phyloP scores from a whole-genome alignment of 805 yeast species.

The Saccharomycopsis sp. region DNA sequence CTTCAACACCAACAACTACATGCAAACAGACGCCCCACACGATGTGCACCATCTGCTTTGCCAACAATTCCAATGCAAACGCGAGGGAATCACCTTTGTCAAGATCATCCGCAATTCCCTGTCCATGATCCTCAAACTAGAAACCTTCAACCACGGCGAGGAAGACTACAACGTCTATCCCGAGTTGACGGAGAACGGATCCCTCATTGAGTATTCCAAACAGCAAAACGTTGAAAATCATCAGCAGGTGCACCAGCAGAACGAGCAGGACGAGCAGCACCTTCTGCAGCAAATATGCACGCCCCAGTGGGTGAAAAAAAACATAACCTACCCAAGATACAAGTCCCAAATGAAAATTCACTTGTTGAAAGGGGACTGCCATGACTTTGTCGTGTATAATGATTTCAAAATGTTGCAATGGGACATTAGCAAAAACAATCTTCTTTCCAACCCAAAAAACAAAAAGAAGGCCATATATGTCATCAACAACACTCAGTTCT shows the following conservation, averaged over 20 bases:
- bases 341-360: slow-evolving; percentile 33
- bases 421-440: slow-evolving; percentile 25
- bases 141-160: slow-evolving; percentile 23
- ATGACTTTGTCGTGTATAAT: slow-evolving; percentile 24
- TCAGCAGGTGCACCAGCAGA: too few species aligned
- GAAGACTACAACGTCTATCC: slow-evolving; percentile 14
- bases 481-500: too few species aligned
- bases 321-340: slow-evolving; percentile 32
- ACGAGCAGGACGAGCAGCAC: too few species aligned
- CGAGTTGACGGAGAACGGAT: slow-evolving; percentile 3
- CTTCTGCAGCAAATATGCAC: slow-evolving; percentile 8
- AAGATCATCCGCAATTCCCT: slow-evolving; percentile 28
- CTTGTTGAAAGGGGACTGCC: slow-evolving; percentile 21
- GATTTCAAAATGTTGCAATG: slow-evolving; percentile 26
- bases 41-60: slow-evolving; percentile 9
- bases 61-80: too few species aligned
- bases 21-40: neutral
- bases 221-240: too few species aligned
- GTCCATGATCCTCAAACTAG: slow-evolving; percentile 29
- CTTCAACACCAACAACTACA: neutral
- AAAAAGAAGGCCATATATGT: too few species aligned
- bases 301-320: slow-evolving; percentile 29
- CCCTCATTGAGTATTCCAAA: neutral
- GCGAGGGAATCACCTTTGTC: slow-evolving; percentile 27
- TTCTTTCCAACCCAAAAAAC: too few species aligned